phyloP scores from a whole-genome alignment of 1,139 yeast species.

The Meyerozyma smithsonii region DNA sequence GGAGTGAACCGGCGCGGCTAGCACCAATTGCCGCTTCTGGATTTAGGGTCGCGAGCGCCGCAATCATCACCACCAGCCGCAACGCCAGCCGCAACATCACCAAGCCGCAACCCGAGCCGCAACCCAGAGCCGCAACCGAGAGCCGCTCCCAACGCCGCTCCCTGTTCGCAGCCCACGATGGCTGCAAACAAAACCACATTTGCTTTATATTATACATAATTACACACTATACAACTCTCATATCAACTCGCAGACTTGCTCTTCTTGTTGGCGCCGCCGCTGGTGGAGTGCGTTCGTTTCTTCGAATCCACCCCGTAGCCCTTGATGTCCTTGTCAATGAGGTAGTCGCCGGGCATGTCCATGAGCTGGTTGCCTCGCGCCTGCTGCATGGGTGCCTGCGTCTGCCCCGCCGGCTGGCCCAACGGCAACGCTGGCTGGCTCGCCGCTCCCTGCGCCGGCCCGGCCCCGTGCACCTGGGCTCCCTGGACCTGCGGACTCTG shows the following conservation, averaged over 20 bases:
- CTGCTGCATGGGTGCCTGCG: neutral
- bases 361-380: neutral
- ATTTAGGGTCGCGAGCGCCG: too few relatives aligned
- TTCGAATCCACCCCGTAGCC: neutral
- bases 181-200: neutral
- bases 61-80: too few relatives aligned
- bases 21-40: too few relatives aligned
- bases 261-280: neutral
- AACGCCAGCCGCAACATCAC: neutral
- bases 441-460: neutral
- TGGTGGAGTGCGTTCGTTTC: neutral
- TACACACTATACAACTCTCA: neutral
- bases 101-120: neutral
- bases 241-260: neutral
- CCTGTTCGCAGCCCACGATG: neutral
- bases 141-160: too few relatives aligned
- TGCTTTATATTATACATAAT: neutral
- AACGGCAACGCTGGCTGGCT: neutral
- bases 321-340: constrained; percentile 1
- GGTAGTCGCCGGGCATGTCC: constrained; percentile 1
- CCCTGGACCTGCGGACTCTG: neutral
- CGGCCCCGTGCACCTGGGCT: neutral
- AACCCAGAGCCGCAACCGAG: too few relatives aligned
- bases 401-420: neutral
- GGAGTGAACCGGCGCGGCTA: constrained; percentile 1